Base-by-base conservation (phyloP, 176 grass and related monocot species). In the Oryza glaberrima region DNA sequence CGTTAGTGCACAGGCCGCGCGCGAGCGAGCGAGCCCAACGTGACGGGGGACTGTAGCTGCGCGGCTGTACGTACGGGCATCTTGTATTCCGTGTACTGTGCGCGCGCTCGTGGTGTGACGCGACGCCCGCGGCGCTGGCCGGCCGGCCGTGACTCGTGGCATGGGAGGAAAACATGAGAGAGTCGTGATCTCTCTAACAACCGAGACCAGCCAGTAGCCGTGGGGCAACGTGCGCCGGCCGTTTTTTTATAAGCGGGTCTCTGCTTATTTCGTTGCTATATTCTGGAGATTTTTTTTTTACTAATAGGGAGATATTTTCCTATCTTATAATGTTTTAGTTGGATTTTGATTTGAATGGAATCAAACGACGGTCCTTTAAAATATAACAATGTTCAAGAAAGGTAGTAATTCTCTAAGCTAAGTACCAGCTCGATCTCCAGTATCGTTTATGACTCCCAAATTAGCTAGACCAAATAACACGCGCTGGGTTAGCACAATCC, bases 61-160 rank as follows among this genome's bases (percentile, higher is more conserved):
- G 71, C 72, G 64, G 69, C 35, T 56, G 51, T 19, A 56, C 16
- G 51, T 78, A 54, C 30, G 68, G 12, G 51, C n/a, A 32, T 56
- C 14, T 1, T 54, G n/a, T 10, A 66, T 16, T 7, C 43, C 11
- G 43, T 46, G 52, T 41, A 4, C 44, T 36, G 65, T 36, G 65
- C 56, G 76, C 79, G 13, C 81, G 69, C 41, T 35, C 43, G 68
- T 73, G 75, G 58, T 45, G 81, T 67, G 82, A 80, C 77, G 77
- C 77, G 70, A 40, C 71, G 28, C 77, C 82, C 22, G 34, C 81
- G 8, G 32, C 58, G 58, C 43, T 67, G 23, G 72, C 79, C 73
- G 23, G 72, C 79, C 73, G 44, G 73, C 19, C 19, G 54, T 58
- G 54, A 58, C 54, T 58, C 19, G 54, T 58, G 54, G 54, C 19